Base-by-base conservation (phyloP, 2,329 filamentous ascomycete species). In the Diaporthe batatas region DNA sequence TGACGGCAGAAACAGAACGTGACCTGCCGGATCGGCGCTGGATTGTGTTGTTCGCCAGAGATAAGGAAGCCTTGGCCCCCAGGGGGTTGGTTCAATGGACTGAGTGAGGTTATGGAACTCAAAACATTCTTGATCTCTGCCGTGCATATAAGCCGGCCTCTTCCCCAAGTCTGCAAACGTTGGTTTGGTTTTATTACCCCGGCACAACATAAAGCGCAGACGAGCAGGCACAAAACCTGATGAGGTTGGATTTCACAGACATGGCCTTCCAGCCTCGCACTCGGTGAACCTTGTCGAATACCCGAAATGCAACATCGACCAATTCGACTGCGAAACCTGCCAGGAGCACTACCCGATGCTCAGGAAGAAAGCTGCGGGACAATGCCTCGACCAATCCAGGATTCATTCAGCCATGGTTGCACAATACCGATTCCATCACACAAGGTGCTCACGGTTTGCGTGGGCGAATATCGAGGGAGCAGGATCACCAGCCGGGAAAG, bases 1-100 rank as follows among this genome's bases (percentile, higher is more conserved):
- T 59, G 18, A 34, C 23, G n/a, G 44, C 58, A 54, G 44, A n/a
- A 53, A 34, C 34, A 34, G 65, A 47, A 47, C 29, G 29, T 54
- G 55, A 70, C 68, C 68, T 70, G 68, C 68, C 68, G 68, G 68
- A 70, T 70, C 68, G 68, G 55, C 68, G 68, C 58, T 70, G 68
- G 58, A 44, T 62, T 39, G 42, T 62, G 49, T 18, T 70, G 55
- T 54, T 70, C 55, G 68, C 57, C 68, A 62, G 57, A 70, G 68
- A 70, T 70, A 70, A 70, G 68, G 32, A 25, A 62, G 53, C 49
- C 57, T 59, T 53, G 55, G 55, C 55, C 55, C 29, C 44, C 55
- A 11, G 18, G 6, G 12, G 62, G 62, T 39, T 39, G 62, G 42
- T 62, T 59, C 32, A 54, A 70, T 62, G 57, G 68, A 44, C 47